These are phyloP conservation scores for Clonostachys rhizophaga DNA, from an alignment of 2,329 filamentous ascomycete species.

Conservation along the genomic window DNA sequence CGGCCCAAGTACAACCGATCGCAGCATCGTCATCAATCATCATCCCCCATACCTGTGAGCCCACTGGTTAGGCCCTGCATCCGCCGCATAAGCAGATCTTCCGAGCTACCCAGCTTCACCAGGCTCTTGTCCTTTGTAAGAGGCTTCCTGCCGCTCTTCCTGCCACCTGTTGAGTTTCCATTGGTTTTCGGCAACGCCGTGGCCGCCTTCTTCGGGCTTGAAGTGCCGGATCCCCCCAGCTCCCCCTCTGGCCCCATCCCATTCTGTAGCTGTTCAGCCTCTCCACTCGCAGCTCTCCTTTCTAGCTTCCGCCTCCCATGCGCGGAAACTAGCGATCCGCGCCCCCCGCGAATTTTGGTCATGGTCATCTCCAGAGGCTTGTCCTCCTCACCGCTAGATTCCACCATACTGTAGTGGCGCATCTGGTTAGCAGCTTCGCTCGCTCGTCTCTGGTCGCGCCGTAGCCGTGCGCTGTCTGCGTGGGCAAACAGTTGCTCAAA, in stretches of 20 bases:
- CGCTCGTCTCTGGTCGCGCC: conserved; percentile 3
- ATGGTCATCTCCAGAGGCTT: conserved; percentile 76
- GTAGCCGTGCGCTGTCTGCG: conserved; percentile 27
- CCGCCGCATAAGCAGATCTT: conserved; percentile 50
- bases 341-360: conserved; percentile 36
- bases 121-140: conserved; percentile 39
- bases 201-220: conserved; percentile 2
- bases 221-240: background rate
- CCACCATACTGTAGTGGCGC: conserved; percentile 24
- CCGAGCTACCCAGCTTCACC: conserved; percentile 50
- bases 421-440: background rate
- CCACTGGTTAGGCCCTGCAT: conserved; percentile 55
- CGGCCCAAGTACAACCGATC: no score
- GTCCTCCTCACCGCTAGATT: conserved; percentile 75
- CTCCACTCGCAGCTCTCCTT: conserved; percentile 5
- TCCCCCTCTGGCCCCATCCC: background rate
- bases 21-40: conserved; percentile 17
- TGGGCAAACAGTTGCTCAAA: conserved; percentile 70
- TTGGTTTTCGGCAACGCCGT: background rate
- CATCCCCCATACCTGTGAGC: conserved; percentile 42
- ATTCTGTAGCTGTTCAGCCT: conserved; percentile 1
- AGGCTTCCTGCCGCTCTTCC: conserved; percentile 17
- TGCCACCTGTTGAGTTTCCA: conserved; percentile 1
- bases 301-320: conserved; percentile 9
- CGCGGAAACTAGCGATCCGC: conserved; percentile 13